Base-by-base conservation (phyloP, 306 rosid genomes). In the Vigna trinervia region DNA sequence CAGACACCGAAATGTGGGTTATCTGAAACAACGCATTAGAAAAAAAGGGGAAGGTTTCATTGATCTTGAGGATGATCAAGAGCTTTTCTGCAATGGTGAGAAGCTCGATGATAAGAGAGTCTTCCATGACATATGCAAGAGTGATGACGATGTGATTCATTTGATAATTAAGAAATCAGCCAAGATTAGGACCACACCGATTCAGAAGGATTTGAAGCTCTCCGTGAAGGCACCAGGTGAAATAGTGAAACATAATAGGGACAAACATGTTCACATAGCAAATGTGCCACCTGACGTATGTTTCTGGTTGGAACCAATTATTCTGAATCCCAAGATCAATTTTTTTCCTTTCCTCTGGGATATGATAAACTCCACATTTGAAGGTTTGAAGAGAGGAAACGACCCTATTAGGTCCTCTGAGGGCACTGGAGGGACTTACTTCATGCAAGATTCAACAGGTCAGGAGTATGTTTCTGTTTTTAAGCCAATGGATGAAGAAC, bases 401-500 rank as follows among this genome's bases (percentile, higher is more conserved):
- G 5, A 48, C 8, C 89, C 91, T 2, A 80, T 87, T 46, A 78
- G 89, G 71, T 87, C 91, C 56, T 83, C 77, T 0, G 85, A 85
- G 46, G 87, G 90, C 13, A 91, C 88, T 0, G 98, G 98, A 60
- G 98, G 98, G 75, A 89, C 92, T 11, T 93, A 93, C 85, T 86
- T 93, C 61, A 87, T 93, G 96, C 89, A 79, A 48, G 85, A 89
- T 71, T 81, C 91, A 51, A 76, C 78, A 7, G 97, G 94, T 52
- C 57, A 84, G 32, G 84, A 85, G 77, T 63, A 87, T 71, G 85
- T 86, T 69, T 87, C 97, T 6, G 96, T 93, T 45, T 93, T 93
- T 71, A 93, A 93, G 90, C 97, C 98, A 1, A 82, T 86, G 78
- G 98, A 93, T 74, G 98, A 91, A 84, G 97, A 93, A 85, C 97